phyloP scores from a whole-genome alignment of 2,329 filamentous ascomycete species.

The Monilinia polystroma region DNA sequence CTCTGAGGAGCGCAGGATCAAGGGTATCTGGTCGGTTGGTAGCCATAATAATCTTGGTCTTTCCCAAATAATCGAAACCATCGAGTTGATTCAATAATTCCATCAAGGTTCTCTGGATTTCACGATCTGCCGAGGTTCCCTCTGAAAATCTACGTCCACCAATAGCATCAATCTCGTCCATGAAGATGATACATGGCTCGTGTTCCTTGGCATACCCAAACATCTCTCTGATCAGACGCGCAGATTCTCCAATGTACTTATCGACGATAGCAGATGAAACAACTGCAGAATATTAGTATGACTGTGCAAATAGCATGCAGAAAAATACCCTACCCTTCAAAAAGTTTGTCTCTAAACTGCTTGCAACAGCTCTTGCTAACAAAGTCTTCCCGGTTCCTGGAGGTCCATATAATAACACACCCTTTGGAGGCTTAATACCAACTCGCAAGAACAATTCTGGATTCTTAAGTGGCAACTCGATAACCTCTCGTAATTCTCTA shows the following conservation, averaged over 20 bases:
- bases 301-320: constrained; percentile 10
- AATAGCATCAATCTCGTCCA: constrained; percentile 99
- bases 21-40: constrained; percentile 97
- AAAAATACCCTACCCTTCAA: constrained; percentile 69
- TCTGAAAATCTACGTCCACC: constrained; percentile 95
- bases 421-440: constrained; percentile 98
- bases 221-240: constrained; percentile 96
- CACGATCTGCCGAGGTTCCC: constrained; percentile 93
- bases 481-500: constrained; percentile 93
- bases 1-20: constrained; percentile 87
- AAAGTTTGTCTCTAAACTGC: constrained; percentile 96
- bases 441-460: constrained; percentile 95
- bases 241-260: constrained; percentile 99
- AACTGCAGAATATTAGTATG: constrained; percentile 53
- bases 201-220: constrained; percentile 99
- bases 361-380: constrained; percentile 89
- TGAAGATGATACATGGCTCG: constrained; percentile 99
- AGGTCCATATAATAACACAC: constrained; percentile 91
- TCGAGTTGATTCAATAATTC: constrained; percentile 98
- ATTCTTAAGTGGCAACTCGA: constrained; percentile 97
- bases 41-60: constrained; percentile 99
- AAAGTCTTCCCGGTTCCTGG: constrained; percentile 97
- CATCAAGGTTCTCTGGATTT: constrained; percentile 98
- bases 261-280: constrained; percentile 98
- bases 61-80: constrained; percentile 97